Conservation (phyloP, 2,329 filamentous ascomycete genomes). For the Pestalotiopsis sp. region DNA sequence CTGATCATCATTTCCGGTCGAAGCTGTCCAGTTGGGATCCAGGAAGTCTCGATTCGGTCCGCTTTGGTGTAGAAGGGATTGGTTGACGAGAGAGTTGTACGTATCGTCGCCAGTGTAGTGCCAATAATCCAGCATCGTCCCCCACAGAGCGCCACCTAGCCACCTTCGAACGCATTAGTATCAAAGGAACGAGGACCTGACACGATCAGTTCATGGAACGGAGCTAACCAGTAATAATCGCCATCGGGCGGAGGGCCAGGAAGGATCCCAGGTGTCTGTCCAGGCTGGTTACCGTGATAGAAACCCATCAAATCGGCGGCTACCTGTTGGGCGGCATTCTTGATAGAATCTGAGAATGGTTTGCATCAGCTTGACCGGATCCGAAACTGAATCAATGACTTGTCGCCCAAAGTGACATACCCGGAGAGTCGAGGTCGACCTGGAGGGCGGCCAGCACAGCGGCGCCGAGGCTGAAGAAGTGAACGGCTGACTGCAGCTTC, state of each 20-base stretch:
- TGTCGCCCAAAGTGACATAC: slow-evolving; percentile 19
- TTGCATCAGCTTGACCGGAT: not conserved
- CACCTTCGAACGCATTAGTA: slow-evolving; percentile 32
- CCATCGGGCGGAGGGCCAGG: slow-evolving; percentile 32
- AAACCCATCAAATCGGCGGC: slow-evolving; percentile 32
- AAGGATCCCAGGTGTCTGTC: slow-evolving; percentile 32
- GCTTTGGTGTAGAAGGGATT: slow-evolving; percentile 46
- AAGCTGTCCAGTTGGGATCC: slow-evolving; percentile 39
- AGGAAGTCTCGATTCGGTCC: slow-evolving; percentile 45
- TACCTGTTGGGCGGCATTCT: slow-evolving; percentile 18
- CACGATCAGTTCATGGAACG: slow-evolving; percentile 7
- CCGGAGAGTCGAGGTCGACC: slow-evolving; percentile 27
- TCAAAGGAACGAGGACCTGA: slow-evolving; percentile 35
- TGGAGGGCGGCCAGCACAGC: slow-evolving; percentile 28
- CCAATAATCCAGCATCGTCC: slow-evolving; percentile 57
- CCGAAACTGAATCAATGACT: not conserved
- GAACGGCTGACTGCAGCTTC: not conserved
- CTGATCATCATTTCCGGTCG: slow-evolving; percentile 55
- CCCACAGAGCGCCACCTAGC: slow-evolving; percentile 57
- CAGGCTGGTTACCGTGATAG: slow-evolving; percentile 34
- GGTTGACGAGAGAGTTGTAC: slow-evolving; percentile 48
- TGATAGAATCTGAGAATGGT: slow-evolving; percentile 15
- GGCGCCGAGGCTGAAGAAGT: slow-evolving; percentile 26
- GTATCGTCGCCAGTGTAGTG: slow-evolving; percentile 53
- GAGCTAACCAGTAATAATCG: slow-evolving; percentile 38